Evolutionary conservation across 2,329 filamentous ascomycete species (phyloP), one percentile per base, ranked within the genome.

Genomic region (Aspergillus tanneri): DNA sequence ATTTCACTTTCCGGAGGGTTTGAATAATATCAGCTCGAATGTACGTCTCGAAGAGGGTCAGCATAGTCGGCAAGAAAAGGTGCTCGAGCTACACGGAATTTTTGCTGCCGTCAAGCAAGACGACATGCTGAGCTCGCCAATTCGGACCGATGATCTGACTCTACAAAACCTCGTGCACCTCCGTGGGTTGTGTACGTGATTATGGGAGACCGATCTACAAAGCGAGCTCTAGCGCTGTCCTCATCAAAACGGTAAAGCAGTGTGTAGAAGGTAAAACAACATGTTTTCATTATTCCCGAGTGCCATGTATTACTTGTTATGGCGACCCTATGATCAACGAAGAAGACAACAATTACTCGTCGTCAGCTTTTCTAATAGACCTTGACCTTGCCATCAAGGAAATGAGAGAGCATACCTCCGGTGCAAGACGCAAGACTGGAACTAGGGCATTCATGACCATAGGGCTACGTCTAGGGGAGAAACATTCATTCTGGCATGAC

Each of bases 241-340:
- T 32, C 7, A 12, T 32, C 12, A 32, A 32, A 14, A 53, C 50
- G 5, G 28, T 56, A 8, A 34, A 54, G 36, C 23, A 21, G 28
- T 58, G 46, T 21, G 49, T 60, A 11, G 25, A 28, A 28, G 25
- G 25, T 10, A n/a, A n/a, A 9, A 3, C 25, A 9, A 9, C 25
- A 28, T 28, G 4, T 10, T 28, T 28, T 28, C 7, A 9, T 11
- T 28, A 7, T 11, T 28, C 25, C 25, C 25, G 25, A 28, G n/a
- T 28, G n/a, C 25, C 28, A 32, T 2, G 7, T 19, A 12, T 27
- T 6, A 14, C 8, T 32, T 32, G 2, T 32, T 9, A 32, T 22
- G 68, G 71, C 40, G 78, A 78, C 50, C 65, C 78, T 8, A 71
- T 78, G 55, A 67, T 79, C 2, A 76, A 77, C 53, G 64, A 77